These are phyloP conservation scores for Physaria fendleri DNA, from an alignment of 345 rosid species.

Conservation along the genomic window DNA sequence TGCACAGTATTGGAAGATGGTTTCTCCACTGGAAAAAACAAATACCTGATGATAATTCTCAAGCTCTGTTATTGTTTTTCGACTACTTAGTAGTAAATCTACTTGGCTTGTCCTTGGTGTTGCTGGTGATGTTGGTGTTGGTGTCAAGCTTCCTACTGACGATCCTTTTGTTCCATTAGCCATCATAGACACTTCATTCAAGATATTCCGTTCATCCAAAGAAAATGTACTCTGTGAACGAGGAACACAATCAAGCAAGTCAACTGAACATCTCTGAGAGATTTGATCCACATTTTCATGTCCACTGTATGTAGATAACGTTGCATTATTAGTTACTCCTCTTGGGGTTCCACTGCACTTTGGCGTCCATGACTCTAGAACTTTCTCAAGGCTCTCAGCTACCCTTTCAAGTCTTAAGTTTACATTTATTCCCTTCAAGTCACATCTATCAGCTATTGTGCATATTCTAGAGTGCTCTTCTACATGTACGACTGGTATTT, in stretches of 20 bases:
- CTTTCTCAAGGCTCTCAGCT: slow-evolving; percentile 78
- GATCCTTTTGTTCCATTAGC: slow-evolving; percentile 46
- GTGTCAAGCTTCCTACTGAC: slow-evolving; percentile 84
- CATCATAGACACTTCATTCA: slow-evolving; percentile 38
- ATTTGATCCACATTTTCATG: slow-evolving; percentile 45
- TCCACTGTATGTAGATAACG: slow-evolving; percentile 29
- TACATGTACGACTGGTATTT: slow-evolving; percentile 97
- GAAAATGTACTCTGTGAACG: slow-evolving; percentile 47
- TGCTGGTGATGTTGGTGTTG: slow-evolving; percentile 80
- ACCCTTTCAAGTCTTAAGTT: slow-evolving; percentile 84
- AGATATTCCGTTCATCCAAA: slow-evolving; percentile 41
- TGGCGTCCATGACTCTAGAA: slow-evolving; percentile 85
- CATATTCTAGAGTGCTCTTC: slow-evolving; percentile 96
- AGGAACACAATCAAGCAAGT: slow-evolving; percentile 53
- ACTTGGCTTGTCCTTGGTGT: slow-evolving; percentile 74
- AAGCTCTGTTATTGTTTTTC: slow-evolving; percentile 67
- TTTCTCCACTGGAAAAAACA: background rate
- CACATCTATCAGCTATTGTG: slow-evolving; percentile 94
- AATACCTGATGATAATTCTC: slow-evolving; percentile 79
- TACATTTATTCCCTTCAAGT: slow-evolving; percentile 77
- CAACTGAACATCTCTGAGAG: slow-evolving; percentile 48
- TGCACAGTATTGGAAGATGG: slow-evolving; percentile 43
- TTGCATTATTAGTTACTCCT: slow-evolving; percentile 38
- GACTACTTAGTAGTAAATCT: slow-evolving; percentile 67
- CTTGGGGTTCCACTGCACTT: slow-evolving; percentile 54